These are phyloP conservation scores for Melastoma candidum DNA, from an alignment of 441 rosid genomes.

Conservation along the genomic window DNA sequence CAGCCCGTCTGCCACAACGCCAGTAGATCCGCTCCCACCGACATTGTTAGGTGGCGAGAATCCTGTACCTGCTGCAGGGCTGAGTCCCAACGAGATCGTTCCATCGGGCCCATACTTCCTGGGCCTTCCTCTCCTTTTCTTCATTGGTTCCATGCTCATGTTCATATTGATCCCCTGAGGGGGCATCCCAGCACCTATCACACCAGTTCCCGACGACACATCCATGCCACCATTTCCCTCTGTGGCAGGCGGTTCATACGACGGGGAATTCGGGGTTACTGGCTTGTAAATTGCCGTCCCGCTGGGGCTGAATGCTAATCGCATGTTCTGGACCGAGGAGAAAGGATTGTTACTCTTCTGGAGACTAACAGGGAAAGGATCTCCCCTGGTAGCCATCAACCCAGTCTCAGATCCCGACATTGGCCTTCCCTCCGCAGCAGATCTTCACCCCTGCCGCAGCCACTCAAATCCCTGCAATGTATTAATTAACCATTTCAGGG, in stretches of 20 bases:
- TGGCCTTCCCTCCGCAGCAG: slow-evolving; percentile 7
- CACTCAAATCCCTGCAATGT: slow-evolving; percentile 6
- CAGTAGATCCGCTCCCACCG: no score
- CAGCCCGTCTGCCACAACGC: slow-evolving; percentile 4
- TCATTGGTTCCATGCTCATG: slow-evolving; percentile 29
- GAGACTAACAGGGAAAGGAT: slow-evolving; percentile 27
- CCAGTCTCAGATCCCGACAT: slow-evolving; percentile 77
- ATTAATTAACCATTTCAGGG: no score
- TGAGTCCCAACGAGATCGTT: slow-evolving; percentile 36
- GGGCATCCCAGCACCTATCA: neutral
- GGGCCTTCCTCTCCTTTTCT: slow-evolving; percentile 78
- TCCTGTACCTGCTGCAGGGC: slow-evolving; percentile 24
- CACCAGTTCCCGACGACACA: no score
- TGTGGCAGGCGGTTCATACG: slow-evolving; percentile 24
- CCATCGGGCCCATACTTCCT: slow-evolving; percentile 75
- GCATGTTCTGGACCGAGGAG: slow-evolving; percentile 55
- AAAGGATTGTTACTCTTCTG: slow-evolving; percentile 27
- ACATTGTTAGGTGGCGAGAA: slow-evolving; percentile 21
- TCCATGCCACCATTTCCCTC: no score
- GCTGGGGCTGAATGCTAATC: slow-evolving; percentile 36
- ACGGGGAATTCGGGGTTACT: slow-evolving; percentile 26
- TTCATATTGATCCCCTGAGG: slow-evolving; percentile 32
- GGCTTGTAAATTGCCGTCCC: slow-evolving; percentile 56
- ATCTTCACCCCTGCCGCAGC: slow-evolving; percentile 17
- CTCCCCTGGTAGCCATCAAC: slow-evolving; percentile 42